Evolutionary conservation across 2,329 filamentous ascomycete genomes (phyloP).

Genomic region (Ustilaginoidea virens): DNA sequence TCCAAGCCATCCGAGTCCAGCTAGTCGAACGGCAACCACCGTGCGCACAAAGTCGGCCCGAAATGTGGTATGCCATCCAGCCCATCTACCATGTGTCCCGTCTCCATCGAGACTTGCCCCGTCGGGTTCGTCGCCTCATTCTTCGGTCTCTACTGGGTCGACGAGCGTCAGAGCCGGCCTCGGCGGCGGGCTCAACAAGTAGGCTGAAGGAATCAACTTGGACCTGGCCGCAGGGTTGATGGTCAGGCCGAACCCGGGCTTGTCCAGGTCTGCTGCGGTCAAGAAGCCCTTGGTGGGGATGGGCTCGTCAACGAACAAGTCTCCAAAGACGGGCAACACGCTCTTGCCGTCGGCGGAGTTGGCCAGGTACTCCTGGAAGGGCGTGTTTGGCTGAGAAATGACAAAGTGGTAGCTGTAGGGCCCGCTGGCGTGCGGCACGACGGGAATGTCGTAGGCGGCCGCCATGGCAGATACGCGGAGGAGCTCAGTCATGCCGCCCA

Average conservation of each 20-base stretch:
- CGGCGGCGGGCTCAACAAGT: slow-evolving; percentile 55
- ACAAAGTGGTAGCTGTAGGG: slow-evolving; percentile 96
- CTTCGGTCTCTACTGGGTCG: no score
- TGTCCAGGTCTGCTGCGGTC: slow-evolving; percentile 65
- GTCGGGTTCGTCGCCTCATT: no score
- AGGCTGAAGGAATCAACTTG: slow-evolving; percentile 61
- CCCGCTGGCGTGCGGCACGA: slow-evolving; percentile 87
- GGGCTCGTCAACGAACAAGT: slow-evolving; percentile 80
- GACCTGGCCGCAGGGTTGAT: slow-evolving; percentile 58
- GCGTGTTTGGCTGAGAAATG: slow-evolving; percentile 80
- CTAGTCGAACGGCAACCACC: no score
- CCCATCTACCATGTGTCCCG: no score
- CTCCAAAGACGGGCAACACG: slow-evolving; percentile 81
- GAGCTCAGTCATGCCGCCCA: slow-evolving; percentile 82
- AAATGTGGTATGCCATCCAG: no score
- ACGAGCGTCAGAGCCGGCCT: slow-evolving; percentile 24
- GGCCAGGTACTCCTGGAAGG: slow-evolving; percentile 91
- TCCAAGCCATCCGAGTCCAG: no score
- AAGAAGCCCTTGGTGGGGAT: slow-evolving; percentile 74
- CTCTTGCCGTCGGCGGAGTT: slow-evolving; percentile 85
- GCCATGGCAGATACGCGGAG: slow-evolving; percentile 82
- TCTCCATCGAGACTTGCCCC: neutral
- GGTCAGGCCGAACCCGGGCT: slow-evolving; percentile 80
- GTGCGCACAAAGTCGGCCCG: no score
- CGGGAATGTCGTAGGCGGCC: slow-evolving; percentile 83